phyloP scores from a whole-genome alignment of 73 alveolate genomes.

The Uronychia binucleata region DNA sequence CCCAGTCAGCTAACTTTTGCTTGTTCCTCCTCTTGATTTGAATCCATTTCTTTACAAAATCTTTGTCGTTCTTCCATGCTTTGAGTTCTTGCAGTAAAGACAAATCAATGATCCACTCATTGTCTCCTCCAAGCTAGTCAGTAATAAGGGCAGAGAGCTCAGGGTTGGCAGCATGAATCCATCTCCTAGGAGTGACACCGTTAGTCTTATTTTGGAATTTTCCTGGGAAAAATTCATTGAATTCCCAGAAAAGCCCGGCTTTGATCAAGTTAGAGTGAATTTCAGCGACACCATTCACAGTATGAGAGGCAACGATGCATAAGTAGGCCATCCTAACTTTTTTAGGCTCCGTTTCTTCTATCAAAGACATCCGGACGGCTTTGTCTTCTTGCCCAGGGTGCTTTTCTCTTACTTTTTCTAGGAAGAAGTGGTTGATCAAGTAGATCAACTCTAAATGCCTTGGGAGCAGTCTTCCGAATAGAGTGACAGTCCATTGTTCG shows the following conservation, averaged over 20 bases:
- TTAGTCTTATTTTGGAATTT: constrained; percentile 85
- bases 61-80: constrained; percentile 62
- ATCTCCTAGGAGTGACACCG: constrained; percentile 99
- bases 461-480: constrained; percentile 78
- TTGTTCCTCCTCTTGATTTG: constrained; percentile 85
- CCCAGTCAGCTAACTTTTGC: constrained; percentile 78
- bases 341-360: constrained; percentile 84
- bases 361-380: constrained; percentile 52
- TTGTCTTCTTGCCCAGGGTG: constrained; percentile 62
- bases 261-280: constrained; percentile 85
- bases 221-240: constrained; percentile 82
- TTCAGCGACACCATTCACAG: constrained; percentile 92
- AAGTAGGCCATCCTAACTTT: constrained; percentile 90
- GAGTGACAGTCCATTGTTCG: constrained; percentile 86
- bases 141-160: constrained; percentile 87
- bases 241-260: constrained; percentile 74
- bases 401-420: constrained; percentile 70
- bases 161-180: constrained; percentile 98
- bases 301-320: constrained; percentile 77
- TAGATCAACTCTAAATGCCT: constrained; percentile 90
- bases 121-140: constrained; percentile 74
- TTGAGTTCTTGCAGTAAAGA: constrained; percentile 65
- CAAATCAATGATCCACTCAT: constrained; percentile 85
- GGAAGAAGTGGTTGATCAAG: constrained; percentile 75
- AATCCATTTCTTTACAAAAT: constrained; percentile 62